Evolutionary conservation across 2,329 filamentous ascomycete species (phyloP).

Genomic region (Fusarium clavum): DNA sequence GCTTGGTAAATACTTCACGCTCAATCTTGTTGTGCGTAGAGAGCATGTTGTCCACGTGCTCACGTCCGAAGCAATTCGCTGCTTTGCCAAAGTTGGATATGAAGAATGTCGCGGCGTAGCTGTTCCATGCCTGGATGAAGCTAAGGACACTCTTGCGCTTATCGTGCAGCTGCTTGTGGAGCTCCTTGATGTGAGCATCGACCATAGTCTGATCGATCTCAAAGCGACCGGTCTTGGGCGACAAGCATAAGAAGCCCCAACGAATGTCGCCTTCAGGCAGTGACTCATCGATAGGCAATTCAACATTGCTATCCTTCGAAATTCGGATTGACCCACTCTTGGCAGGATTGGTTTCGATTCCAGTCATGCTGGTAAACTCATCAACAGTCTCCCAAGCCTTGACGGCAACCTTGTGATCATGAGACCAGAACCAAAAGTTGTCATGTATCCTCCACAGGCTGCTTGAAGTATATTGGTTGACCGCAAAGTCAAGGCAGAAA

Average conservation of each 20-base stretch:
- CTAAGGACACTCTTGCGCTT: slow-evolving; percentile 63
- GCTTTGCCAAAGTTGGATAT: slow-evolving; percentile 64
- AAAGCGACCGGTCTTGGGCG: slow-evolving; percentile 64
- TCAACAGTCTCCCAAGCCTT: slow-evolving; percentile 70
- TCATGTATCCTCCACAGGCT: slow-evolving; percentile 72
- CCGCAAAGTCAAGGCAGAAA: slow-evolving; percentile 73
- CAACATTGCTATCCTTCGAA: slow-evolving; percentile 36
- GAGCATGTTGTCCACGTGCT: slow-evolving; percentile 65
- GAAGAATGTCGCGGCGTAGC: slow-evolving; percentile 64
- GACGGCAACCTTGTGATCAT: slow-evolving; percentile 63
- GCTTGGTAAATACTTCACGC: slow-evolving; percentile 57
- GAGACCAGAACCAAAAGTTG: slow-evolving; percentile 75
- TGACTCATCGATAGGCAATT: slow-evolving; percentile 42
- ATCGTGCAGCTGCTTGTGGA: slow-evolving; percentile 65
- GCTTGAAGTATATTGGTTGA: slow-evolving; percentile 66
- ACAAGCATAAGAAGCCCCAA: slow-evolving; percentile 68
- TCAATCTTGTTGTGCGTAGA: slow-evolving; percentile 62
- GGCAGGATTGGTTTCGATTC: slow-evolving; percentile 64
- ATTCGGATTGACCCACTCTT: slow-evolving; percentile 64
- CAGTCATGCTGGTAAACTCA: slow-evolving; percentile 65
- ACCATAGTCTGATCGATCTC: slow-evolving; percentile 70
- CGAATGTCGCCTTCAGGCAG: slow-evolving; percentile 63
- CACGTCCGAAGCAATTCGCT: slow-evolving; percentile 63
- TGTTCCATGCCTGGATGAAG: slow-evolving; percentile 64
- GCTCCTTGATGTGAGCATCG: slow-evolving; percentile 68